A percentile compares a stretch with the other conserved stretches of the same genome.
Conservation (phyloP, 2,329 filamentous ascomycete genomes). For the Camillea tinctor region DNA sequence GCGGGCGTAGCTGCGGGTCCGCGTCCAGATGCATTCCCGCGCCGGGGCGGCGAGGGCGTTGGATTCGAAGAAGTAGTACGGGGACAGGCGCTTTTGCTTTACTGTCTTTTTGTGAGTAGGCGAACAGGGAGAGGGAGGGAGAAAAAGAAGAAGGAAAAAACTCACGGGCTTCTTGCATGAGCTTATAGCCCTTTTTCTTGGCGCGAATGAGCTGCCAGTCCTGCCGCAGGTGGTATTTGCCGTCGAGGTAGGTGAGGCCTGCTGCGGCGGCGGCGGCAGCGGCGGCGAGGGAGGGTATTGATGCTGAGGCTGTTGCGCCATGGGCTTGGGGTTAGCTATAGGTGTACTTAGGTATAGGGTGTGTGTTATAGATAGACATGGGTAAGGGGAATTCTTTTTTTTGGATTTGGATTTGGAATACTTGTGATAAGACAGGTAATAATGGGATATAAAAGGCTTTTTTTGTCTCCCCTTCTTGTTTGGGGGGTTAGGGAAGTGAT, state of each 20-base stretch:
- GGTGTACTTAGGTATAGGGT: too few relatives aligned
- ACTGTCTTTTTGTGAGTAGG: constrained; percentile 33
- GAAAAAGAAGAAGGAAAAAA: constrained; percentile 6
- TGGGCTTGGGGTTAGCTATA: not conserved
- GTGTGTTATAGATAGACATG: too few relatives aligned
- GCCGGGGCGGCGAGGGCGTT: constrained; percentile 51
- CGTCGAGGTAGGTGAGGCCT: constrained; percentile 61
- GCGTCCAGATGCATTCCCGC: constrained; percentile 66
- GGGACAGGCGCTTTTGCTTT: constrained; percentile 51
- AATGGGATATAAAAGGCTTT: not conserved
- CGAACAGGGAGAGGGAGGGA: constrained; percentile 1
- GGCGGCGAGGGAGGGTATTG: constrained; percentile 25
- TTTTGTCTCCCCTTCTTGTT: too few relatives aligned
- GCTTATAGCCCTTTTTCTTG: constrained; percentile 41
- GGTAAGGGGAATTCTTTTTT: too few relatives aligned
- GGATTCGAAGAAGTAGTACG: constrained; percentile 66
- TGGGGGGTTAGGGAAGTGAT: too few relatives aligned
- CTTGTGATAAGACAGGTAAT: not conserved
- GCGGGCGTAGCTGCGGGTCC: constrained; percentile 59
- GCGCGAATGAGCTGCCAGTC: constrained; percentile 53
- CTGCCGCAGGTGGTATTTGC: constrained; percentile 64
- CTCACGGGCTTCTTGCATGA: constrained; percentile 49
- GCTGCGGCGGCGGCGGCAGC: constrained; percentile 37
- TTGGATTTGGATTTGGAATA: too few relatives aligned
- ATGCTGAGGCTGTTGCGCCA: constrained; percentile 23